A percentile compares a stretch with the other conserved stretches of the same genome.
Evolutionary conservation across 257 asterid species (phyloP).

Genomic region (Rhazya stricta): DNA sequence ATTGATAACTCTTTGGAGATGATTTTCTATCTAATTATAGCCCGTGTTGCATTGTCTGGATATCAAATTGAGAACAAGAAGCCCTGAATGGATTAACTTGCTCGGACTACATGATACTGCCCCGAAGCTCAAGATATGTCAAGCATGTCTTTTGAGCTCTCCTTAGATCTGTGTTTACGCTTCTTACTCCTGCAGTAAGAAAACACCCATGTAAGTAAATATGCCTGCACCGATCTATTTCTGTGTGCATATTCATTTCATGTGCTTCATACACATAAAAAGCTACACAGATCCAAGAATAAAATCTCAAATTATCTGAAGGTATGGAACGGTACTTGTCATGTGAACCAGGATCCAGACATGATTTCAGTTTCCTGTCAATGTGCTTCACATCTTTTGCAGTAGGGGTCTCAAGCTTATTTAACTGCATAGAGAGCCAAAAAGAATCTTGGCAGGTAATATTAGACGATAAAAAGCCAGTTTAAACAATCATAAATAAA

Average conservation of each 20-base stretch:
- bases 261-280: background rate
- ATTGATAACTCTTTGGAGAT: background rate
- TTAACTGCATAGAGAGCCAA: conserved; percentile 44
- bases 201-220: background rate
- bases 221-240: background rate
- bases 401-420: conserved; percentile 73
- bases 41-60: background rate
- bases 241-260: background rate
- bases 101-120: background rate
- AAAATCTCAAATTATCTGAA: conserved; percentile 12
- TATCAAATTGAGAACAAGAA: background rate
- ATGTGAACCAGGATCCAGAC: conserved; percentile 86
- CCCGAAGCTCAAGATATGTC: conserved; percentile 21
- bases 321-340: conserved; percentile 59
- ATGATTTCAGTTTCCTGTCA: conserved; percentile 88
- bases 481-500: conserved; percentile 7
- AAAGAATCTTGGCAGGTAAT: too few relatives aligned
- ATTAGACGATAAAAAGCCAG: background rate
- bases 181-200: conserved; percentile 73
- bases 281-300: background rate
- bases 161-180: conserved; percentile 88
- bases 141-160: conserved; percentile 40
- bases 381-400: conserved; percentile 90
- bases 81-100: background rate
- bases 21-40: background rate